Conservation (phyloP, 2,329 filamentous ascomycete species). For the Botrytis byssoidea region DNA sequence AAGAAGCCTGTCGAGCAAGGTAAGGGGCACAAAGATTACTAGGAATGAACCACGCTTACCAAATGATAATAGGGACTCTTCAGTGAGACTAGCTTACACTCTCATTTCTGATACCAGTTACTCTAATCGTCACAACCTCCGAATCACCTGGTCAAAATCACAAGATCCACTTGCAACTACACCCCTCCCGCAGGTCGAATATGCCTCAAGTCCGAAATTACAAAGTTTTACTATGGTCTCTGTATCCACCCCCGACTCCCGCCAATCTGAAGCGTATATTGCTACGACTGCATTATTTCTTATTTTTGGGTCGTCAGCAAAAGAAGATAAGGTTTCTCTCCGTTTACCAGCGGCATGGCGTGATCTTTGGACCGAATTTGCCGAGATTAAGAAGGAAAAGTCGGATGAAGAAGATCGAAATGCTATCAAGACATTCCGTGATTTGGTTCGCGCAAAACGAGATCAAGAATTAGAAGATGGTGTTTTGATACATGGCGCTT, state of each 20-base stretch:
- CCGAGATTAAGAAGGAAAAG: slow-evolving; percentile 66
- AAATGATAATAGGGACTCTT: slow-evolving; percentile 58
- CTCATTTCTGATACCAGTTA: slow-evolving; percentile 72
- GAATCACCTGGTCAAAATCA: slow-evolving; percentile 75
- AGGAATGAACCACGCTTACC: slow-evolving; percentile 4
- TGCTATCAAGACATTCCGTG: slow-evolving; percentile 65
- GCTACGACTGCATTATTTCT: slow-evolving; percentile 80
- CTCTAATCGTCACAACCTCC: slow-evolving; percentile 71
- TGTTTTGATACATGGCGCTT: slow-evolving; percentile 74
- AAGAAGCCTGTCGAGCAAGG: slow-evolving; percentile 85
- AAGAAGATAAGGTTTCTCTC: slow-evolving; percentile 82
- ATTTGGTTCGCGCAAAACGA: slow-evolving; percentile 65
- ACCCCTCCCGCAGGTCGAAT: slow-evolving; percentile 36
- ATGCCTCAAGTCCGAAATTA: slow-evolving; percentile 44
- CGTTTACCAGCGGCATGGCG: slow-evolving; percentile 78
- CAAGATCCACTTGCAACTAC: slow-evolving; percentile 53
- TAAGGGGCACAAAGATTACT: slow-evolving; percentile 39
- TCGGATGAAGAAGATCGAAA: slow-evolving; percentile 69
- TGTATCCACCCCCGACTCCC: slow-evolving; percentile 69
- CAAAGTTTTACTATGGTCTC: slow-evolving; percentile 72
- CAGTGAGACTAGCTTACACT: slow-evolving; percentile 64
- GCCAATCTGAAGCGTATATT: slow-evolving; percentile 84
- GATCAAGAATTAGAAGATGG: slow-evolving; percentile 71
- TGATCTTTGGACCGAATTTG: slow-evolving; percentile 80
- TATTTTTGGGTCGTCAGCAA: slow-evolving; percentile 71